These are phyloP conservation scores for Taphrina populina DNA, from an alignment of 1,139 yeast genomes.

Conservation along the genomic window DNA sequence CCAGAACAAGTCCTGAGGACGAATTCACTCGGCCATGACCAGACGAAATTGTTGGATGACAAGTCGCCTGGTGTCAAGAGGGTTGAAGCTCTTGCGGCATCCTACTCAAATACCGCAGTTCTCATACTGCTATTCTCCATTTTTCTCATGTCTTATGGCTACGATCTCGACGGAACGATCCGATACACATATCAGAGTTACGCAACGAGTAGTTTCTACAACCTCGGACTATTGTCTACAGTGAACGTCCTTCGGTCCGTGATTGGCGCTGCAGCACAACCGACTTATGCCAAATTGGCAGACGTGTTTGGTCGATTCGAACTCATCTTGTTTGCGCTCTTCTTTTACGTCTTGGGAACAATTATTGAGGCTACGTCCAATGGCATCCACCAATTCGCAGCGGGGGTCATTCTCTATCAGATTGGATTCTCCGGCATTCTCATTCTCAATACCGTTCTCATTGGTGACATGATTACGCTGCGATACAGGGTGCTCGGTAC, in stretches of 20 bases:
- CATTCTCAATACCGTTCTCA: constrained; percentile 47
- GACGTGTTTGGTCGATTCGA: constrained; percentile 50
- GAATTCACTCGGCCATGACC: constrained; percentile 1
- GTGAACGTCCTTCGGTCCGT: constrained; percentile 49
- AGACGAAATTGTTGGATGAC: constrained; percentile 11
- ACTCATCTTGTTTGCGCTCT: constrained; percentile 53
- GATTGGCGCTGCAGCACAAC: constrained; percentile 48
- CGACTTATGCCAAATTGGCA: constrained; percentile 49
- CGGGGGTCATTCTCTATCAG: constrained; percentile 69
- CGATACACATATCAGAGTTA: constrained; percentile 47
- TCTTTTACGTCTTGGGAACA: constrained; percentile 69
- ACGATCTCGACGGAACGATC: constrained; percentile 48
- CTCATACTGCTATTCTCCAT: constrained; percentile 38
- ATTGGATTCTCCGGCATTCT: constrained; percentile 60
- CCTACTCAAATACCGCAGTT: constrained; percentile 22
- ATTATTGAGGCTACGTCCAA: constrained; percentile 67
- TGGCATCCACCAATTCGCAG: constrained; percentile 65
- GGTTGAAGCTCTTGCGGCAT: constrained; percentile 24
- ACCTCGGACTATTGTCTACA: constrained; percentile 48
- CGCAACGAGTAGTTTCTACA: constrained; percentile 48
- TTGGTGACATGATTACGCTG: constrained; percentile 49
- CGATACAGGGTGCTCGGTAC: constrained; percentile 47
- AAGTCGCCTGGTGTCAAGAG: constrained; percentile 32
- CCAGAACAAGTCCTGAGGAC: background rate
- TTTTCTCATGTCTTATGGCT: constrained; percentile 48